Percentiles rank a stretch among this genome's conserved stretches.
Evolutionary conservation across 306 rosid genomes (phyloP).

Genomic region (Sophora flavescens): DNA sequence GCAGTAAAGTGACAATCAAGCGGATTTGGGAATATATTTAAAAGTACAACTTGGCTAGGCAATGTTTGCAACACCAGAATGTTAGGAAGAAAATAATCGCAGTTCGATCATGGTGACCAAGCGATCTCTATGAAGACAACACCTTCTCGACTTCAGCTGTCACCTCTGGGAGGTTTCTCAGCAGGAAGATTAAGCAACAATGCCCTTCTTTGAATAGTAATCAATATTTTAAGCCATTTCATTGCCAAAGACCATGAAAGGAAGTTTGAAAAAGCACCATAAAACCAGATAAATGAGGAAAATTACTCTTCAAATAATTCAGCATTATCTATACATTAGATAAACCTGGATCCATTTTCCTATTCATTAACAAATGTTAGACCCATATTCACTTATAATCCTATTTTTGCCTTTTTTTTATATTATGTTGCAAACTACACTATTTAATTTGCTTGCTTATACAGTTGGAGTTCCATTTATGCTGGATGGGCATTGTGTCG

Average conservation of each 20-base stretch:
- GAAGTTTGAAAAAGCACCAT: background rate
- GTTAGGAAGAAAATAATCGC: constrained; percentile 1
- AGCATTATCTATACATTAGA: too few species aligned
- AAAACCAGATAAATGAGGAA: background rate
- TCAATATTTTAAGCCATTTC: too few species aligned
- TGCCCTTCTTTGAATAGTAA: constrained; percentile 76
- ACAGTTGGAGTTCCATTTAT: too few species aligned
- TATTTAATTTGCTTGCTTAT: too few species aligned
- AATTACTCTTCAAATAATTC: background rate
- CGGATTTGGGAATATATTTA: constrained; percentile 52
- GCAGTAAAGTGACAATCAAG: constrained; percentile 48
- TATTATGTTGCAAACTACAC: too few species aligned
- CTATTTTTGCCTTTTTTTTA: too few species aligned
- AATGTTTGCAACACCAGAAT: constrained; percentile 64
- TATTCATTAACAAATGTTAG: too few species aligned
- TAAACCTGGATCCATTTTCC: too few species aligned
- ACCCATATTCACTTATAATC: too few species aligned
- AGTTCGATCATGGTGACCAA: constrained; percentile 16
- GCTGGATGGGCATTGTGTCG: too few species aligned
- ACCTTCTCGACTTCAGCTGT: constrained; percentile 79
- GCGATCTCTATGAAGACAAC: constrained; percentile 60
- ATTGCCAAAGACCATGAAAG: constrained; percentile 9
- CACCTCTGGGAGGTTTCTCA: constrained; percentile 90
- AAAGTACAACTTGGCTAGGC: constrained; percentile 50
- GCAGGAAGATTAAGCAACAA: constrained; percentile 88